Evolutionary conservation across 495 filamentous ascomycete genomes (phyloP), one percentile per base, ranked within the genome.

Genomic region (Zalerion maritima): DNA sequence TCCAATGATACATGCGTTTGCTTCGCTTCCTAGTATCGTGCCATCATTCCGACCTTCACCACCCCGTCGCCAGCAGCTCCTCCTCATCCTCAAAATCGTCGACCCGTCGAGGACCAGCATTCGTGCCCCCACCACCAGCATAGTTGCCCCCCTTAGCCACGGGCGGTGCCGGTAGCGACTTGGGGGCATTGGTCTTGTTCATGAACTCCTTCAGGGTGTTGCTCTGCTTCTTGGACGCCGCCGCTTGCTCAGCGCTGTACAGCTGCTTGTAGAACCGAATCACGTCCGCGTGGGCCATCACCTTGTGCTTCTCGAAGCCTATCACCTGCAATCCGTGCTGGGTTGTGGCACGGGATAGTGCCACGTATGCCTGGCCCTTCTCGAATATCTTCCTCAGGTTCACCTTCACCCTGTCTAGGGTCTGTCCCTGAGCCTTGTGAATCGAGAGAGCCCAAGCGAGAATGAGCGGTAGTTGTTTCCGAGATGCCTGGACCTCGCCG

Each of bases 361-460:
- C 81, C 22, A 87, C 81, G 43, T 87, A 87, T 2, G 74, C 80
- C 42, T 86, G 89, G 0, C 89, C 89, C 50, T 93, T 94, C 50
- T 96, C 89, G 42, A 97, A 97, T 6, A 89, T 82, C 39, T 65
- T 76, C 10, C 83, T 82, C 0, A 97, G 63, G 42, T 96, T 84
- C 4, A 97, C 86, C 49, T 92, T 93, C 26, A 96, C 91, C 10
- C 89, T 67, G 45, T 94, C 85, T 24, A 97, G 60, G 9, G 89
- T 96, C 47, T 96, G 91, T 0, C 89, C 89, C 47, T 97, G 89
- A 6, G 91, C 89, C 56, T 97, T 97, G 60, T 97, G 89, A 37
- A 97, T 96, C 2, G 82, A 92, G 10, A 97, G 57, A 9, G 89
- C 91, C 89, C 89, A 96, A 1, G 89, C 89, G 7, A 97, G 64